Percentiles rank a stretch among this genome's conserved stretches.
Evolutionary conservation across 2,329 filamentous ascomycete genomes (phyloP).

Genomic region (Cladosporium austrohemisphaericum): DNA sequence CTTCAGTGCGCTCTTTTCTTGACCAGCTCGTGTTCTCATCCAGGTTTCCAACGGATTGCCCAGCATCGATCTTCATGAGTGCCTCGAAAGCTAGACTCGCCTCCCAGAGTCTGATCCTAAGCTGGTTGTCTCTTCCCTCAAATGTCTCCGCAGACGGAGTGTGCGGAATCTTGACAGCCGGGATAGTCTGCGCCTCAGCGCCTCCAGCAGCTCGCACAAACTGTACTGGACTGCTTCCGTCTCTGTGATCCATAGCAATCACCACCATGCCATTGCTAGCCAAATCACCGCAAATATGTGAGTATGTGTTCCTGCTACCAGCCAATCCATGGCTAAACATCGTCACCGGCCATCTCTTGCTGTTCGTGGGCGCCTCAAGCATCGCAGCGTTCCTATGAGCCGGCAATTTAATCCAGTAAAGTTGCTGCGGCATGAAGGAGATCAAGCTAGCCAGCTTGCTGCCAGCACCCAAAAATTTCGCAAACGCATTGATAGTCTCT

Average conservation of each 20-base stretch:
- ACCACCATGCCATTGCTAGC: conserved; percentile 79
- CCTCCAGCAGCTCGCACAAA: conserved; percentile 61
- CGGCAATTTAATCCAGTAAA: conserved; percentile 71
- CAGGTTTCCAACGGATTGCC: conserved; percentile 45
- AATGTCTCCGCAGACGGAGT: conserved; percentile 61
- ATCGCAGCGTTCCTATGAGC: conserved; percentile 68
- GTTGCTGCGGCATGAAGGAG: conserved; percentile 54
- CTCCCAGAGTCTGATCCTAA: conserved; percentile 76
- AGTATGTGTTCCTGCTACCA: conserved; percentile 78
- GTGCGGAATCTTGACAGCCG: conserved; percentile 54
- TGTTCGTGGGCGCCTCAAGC: conserved; percentile 46
- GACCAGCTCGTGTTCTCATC: conserved; percentile 38
- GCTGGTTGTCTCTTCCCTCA: conserved; percentile 63
- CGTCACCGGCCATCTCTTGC: conserved; percentile 69
- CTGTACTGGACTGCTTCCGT: conserved; percentile 73
- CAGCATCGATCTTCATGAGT: conserved; percentile 62
- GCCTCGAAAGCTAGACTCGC: conserved; percentile 67
- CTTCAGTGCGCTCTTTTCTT: conserved; percentile 36
- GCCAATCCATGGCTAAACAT: conserved; percentile 84
- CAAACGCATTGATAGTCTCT: conserved; percentile 70
- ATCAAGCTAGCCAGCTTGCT: conserved; percentile 25
- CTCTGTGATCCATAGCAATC: conserved; percentile 76
- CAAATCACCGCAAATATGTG: conserved; percentile 72
- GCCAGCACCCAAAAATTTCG: conserved; percentile 68
- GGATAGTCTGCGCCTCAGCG: conserved; percentile 38